phyloP scores from a whole-genome alignment of 2,329 filamentous ascomycete species.

The Ascochyta fabae region DNA sequence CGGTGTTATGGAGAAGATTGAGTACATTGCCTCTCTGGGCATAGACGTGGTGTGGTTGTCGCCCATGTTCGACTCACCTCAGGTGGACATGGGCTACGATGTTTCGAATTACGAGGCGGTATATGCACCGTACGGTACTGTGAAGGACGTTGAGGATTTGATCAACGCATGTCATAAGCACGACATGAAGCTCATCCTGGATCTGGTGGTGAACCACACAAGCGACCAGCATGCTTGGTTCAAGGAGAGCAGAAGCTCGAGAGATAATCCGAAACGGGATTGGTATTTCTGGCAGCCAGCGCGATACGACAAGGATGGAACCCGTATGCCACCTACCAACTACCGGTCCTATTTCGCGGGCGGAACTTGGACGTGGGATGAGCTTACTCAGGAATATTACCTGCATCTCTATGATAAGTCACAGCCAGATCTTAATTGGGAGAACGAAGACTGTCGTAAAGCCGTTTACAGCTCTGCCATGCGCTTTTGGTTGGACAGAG shows the following conservation, averaged over 20 bases:
- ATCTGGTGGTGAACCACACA: conserved; percentile 81
- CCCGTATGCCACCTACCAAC: conserved; percentile 65
- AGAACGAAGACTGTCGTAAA: conserved; percentile 52
- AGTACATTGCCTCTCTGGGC: conserved; percentile 62
- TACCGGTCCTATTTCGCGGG: conserved; percentile 52
- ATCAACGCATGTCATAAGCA: conserved; percentile 66
- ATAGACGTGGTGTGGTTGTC: conserved; percentile 72
- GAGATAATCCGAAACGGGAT: conserved; percentile 68
- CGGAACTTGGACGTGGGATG: conserved; percentile 54
- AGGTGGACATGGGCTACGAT: conserved; percentile 75
- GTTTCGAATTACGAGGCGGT: conserved; percentile 72
- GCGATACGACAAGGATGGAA: conserved; percentile 59
- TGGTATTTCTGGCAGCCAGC: conserved; percentile 75
- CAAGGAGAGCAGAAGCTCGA: conserved; percentile 67
- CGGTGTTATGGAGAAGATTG: conserved; percentile 68
- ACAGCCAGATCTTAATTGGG: conserved; percentile 59
- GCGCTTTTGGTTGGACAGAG: conserved; percentile 57
- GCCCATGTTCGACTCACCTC: conserved; percentile 69
- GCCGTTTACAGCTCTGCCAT: conserved; percentile 56
- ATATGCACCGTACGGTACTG: conserved; percentile 69
- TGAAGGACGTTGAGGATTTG: conserved; percentile 69
- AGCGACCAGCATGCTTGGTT: conserved; percentile 77
- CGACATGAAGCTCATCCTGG: conserved; percentile 74
- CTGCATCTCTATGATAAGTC: conserved; percentile 55
- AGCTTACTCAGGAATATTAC: conserved; percentile 56